These are phyloP conservation scores for Rosa rugosa DNA, from an alignment of 306 rosid species.

Conservation along the genomic window DNA sequence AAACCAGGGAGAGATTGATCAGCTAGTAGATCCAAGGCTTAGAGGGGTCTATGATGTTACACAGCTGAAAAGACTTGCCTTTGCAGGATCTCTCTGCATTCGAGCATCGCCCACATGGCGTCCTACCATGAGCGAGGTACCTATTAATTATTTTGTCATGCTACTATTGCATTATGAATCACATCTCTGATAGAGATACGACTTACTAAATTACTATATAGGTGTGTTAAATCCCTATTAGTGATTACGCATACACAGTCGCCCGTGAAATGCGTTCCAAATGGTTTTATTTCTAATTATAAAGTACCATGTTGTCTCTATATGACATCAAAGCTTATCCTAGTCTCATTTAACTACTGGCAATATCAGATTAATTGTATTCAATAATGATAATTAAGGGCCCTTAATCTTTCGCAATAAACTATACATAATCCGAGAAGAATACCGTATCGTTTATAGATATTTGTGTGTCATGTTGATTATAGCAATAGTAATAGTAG, in stretches of 20 bases:
- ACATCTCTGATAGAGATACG: neutral
- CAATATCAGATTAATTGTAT: neutral
- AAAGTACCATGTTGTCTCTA: neutral
- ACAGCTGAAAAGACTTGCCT: constrained; percentile 59
- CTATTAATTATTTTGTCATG: neutral
- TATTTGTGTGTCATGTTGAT: constrained; percentile 36
- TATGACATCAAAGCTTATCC: neutral
- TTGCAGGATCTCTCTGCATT: constrained; percentile 83
- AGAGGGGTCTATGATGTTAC: constrained; percentile 63
- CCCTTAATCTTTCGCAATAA: constrained; percentile 10
- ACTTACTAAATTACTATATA: neutral
- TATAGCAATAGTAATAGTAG: constrained; percentile 23
- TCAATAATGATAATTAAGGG: neutral
- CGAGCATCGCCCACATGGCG: constrained; percentile 77
- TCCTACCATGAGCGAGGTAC: constrained; percentile 87
- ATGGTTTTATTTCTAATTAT: neutral
- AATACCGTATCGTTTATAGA: neutral
- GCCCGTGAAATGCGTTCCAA: neutral
- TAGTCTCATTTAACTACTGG: constrained; percentile 6
- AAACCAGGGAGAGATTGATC: constrained; percentile 65
- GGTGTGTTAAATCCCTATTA: neutral
- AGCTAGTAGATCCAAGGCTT: constrained; percentile 80
- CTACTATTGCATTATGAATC: neutral
- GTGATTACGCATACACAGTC: neutral
- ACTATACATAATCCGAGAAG: constrained; percentile 1